Conservation (phyloP, 2,329 filamentous ascomycete species). For the Arthroderma sp. region DNA sequence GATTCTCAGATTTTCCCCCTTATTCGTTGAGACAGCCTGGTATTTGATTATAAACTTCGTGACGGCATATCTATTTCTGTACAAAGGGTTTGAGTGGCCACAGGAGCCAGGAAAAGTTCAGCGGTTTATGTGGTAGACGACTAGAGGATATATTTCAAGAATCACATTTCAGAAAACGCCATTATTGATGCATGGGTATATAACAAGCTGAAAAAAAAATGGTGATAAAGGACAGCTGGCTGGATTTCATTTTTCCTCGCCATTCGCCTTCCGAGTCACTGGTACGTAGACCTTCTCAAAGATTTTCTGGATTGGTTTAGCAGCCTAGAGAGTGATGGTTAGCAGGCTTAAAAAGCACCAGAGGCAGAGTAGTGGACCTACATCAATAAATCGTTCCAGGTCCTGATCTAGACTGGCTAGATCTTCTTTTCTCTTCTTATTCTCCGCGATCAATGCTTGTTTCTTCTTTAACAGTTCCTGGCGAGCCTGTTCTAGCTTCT, state of each 20-base stretch:
- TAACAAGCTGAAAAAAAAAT: neutral
- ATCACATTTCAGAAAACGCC: neutral
- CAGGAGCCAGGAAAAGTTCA: slow-evolving; percentile 47
- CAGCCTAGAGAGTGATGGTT: slow-evolving; percentile 44
- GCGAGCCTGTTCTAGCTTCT: slow-evolving; percentile 72
- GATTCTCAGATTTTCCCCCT: slow-evolving; percentile 14
- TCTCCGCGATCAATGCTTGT: slow-evolving; percentile 57
- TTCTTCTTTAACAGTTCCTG: slow-evolving; percentile 64
- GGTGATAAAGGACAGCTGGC: neutral
- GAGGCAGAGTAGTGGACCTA: slow-evolving; percentile 31
- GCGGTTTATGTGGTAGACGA: slow-evolving; percentile 46
- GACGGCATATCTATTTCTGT: slow-evolving; percentile 46
- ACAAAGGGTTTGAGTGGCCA: slow-evolving; percentile 45
- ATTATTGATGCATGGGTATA: slow-evolving; percentile 3
- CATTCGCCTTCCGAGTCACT: slow-evolving; percentile 7
- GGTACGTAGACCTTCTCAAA: slow-evolving; percentile 58
- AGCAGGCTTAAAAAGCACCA: neutral
- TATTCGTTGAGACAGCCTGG: slow-evolving; percentile 46
- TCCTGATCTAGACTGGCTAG: slow-evolving; percentile 82
- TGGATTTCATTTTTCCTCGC: slow-evolving; percentile 1
- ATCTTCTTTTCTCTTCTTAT: slow-evolving; percentile 89
- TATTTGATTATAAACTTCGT: slow-evolving; percentile 41
- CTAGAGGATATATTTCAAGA: slow-evolving; percentile 17
- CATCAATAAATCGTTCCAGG: slow-evolving; percentile 86
- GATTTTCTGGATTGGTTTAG: slow-evolving; percentile 74